Conservation (phyloP, 2,329 filamentous ascomycete species). For the Dryadomyces quercus-mongolicae region DNA sequence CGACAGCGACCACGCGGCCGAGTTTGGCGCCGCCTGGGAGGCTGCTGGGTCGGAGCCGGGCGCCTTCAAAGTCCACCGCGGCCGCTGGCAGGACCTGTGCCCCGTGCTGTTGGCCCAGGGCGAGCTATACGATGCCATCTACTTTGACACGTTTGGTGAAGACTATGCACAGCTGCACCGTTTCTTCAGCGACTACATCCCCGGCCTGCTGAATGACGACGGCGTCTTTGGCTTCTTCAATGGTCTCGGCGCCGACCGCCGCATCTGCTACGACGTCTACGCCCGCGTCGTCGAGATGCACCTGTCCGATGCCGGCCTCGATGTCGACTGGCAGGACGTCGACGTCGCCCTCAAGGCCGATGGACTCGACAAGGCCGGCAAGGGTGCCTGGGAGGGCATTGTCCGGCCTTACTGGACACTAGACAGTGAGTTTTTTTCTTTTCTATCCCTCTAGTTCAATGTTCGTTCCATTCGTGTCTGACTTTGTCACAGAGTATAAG, state of each 20-base stretch:
- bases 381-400: slow-evolving; percentile 79
- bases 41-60: slow-evolving; percentile 43
- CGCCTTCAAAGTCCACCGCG: slow-evolving; percentile 60
- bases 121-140: slow-evolving; percentile 73
- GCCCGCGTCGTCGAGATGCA: slow-evolving; percentile 87
- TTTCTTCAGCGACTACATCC: slow-evolving; percentile 83
- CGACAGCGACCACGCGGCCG: slow-evolving; percentile 24
- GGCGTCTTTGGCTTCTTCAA: slow-evolving; percentile 83
- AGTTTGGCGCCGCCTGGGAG: slow-evolving; percentile 45
- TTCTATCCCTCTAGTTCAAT: no score
- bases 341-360: slow-evolving; percentile 59
- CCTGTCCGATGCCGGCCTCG: slow-evolving; percentile 75
- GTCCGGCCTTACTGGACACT: slow-evolving; percentile 84
- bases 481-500: slow-evolving; percentile 44
- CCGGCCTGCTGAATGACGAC: slow-evolving; percentile 58
- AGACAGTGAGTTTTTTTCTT: slow-evolving; percentile 39
- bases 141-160: slow-evolving; percentile 97
- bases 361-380: slow-evolving; percentile 49
- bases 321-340: slow-evolving; percentile 75
- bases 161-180: slow-evolving; percentile 73
- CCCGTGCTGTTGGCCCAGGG: slow-evolving; percentile 55
- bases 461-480: slow-evolving; percentile 12
- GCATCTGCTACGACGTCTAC: slow-evolving; percentile 94
- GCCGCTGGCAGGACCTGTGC: slow-evolving; percentile 72
- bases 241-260: slow-evolving; percentile 81